Percentiles rank a stretch among this genome's conserved stretches.
Evolutionary conservation across 2,329 filamentous ascomycete species (phyloP).

Genomic region (Aspergillus fijiensis): DNA sequence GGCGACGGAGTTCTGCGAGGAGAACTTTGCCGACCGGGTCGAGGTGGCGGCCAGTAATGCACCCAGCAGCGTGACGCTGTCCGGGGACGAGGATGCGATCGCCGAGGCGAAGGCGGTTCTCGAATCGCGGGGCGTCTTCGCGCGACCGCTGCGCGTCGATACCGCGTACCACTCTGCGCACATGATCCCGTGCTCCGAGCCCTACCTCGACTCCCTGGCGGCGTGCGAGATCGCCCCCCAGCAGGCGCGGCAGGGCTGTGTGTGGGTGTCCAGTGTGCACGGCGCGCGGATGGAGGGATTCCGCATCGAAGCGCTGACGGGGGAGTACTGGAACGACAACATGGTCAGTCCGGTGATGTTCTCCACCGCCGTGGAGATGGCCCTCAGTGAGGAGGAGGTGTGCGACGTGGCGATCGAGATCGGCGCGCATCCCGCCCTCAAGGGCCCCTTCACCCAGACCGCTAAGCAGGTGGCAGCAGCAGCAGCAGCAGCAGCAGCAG

Average conservation of each 20-base stretch:
- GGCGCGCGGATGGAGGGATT: slow-evolving; percentile 25
- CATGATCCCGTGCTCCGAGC: slow-evolving; percentile 31
- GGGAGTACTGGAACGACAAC: slow-evolving; percentile 41
- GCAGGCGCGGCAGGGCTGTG: neutral
- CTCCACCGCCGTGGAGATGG: slow-evolving; percentile 22
- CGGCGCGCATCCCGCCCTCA: slow-evolving; percentile 31
- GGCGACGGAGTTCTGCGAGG: slow-evolving; percentile 22
- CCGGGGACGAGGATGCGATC: slow-evolving; percentile 40
- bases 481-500: too few species aligned
- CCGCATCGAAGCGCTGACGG: neutral
- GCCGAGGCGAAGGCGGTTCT: slow-evolving; percentile 26
- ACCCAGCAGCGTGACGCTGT: slow-evolving; percentile 42
- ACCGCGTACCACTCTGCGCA: slow-evolving; percentile 46
- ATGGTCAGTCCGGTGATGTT: slow-evolving; percentile 40
- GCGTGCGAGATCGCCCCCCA: neutral
- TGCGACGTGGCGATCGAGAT: slow-evolving; percentile 30
- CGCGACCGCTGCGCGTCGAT: slow-evolving; percentile 39
- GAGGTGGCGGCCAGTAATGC: slow-evolving; percentile 38
- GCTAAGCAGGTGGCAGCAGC: slow-evolving; percentile 16
- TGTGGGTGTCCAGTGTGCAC: slow-evolving; percentile 23
- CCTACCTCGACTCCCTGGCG: slow-evolving; percentile 21
- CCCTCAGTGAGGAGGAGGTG: slow-evolving; percentile 26
- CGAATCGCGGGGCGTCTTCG: slow-evolving; percentile 33
- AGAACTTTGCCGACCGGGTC: slow-evolving; percentile 23
- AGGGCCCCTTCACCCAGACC: slow-evolving; percentile 21